Percentiles rank a stretch among this genome's conserved stretches.
Evolutionary conservation across 73 alveolate genomes (phyloP).

Genomic region (Tetrahymena malaccensis): DNA sequence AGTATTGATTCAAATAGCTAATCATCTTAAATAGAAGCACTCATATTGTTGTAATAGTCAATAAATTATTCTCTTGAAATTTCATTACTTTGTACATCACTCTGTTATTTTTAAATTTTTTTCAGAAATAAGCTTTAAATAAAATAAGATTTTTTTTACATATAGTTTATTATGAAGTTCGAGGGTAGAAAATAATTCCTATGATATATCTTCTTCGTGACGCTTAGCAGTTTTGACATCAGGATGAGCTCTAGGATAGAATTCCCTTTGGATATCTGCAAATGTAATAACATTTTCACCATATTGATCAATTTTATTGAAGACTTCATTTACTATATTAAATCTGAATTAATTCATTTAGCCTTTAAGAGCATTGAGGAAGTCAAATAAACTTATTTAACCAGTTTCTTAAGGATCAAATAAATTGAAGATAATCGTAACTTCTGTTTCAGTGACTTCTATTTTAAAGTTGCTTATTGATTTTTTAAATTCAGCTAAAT

Average conservation of each 20-base stretch:
- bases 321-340: conserved; percentile 47
- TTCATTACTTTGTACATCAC: conserved; percentile 7
- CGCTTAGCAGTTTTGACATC: conserved; percentile 75
- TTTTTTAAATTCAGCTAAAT: conserved; percentile 53
- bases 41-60: conserved; percentile 21
- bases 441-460: conserved; percentile 65
- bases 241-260: conserved; percentile 78
- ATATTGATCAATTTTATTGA: conserved; percentile 53
- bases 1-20: conserved; percentile 24
- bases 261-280: conserved; percentile 73
- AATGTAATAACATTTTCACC: conserved; percentile 62
- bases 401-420: conserved; percentile 80
- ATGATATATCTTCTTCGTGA: conserved; percentile 60
- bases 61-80: conserved; percentile 16
- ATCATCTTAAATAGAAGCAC: conserved; percentile 37
- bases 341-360: conserved; percentile 45
- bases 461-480: conserved; percentile 56
- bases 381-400: conserved; percentile 48
- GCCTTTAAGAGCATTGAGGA: conserved; percentile 49
- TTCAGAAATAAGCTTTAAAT: not conserved
- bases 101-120: not conserved
- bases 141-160: not conserved
- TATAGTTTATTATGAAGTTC: conserved; percentile 23
- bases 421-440: conserved; percentile 59
- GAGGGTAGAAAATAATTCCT: conserved; percentile 36